Evolutionary conservation across 2,329 filamentous ascomycete genomes (phyloP), one percentile per base, ranked within the genome.

Genomic region (Septoria linicola): DNA sequence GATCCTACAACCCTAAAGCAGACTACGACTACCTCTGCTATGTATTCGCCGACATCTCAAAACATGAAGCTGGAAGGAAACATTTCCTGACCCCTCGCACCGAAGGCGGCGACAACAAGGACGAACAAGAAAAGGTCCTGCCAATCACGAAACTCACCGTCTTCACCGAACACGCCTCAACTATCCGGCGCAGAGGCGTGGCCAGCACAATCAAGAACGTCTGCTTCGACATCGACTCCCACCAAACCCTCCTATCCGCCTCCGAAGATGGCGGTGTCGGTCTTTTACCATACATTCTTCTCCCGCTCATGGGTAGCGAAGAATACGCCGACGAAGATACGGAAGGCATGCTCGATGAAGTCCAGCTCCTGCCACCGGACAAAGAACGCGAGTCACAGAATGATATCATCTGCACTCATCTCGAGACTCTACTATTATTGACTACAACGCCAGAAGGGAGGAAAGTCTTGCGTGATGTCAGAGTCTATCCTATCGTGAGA

Each of bases 181-280:
- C 86, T 21, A 83, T 96, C 47, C 82, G 93, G 51, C 80, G 93
- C 48, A 89, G 89, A 63, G 93, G 93, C n/a, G 91, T 96, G n/a
- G 92, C 92, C 6, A 90, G 85, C 54, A 93, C 89, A 8, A 89
- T 99, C 68, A 97, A 97, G 71, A 99, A 99, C 66, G 83, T 88
- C 23, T 84, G 89, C 5, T 97, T 99, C 66, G 87, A 95, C 63
- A 72, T 92, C 4, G 72, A 81, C 2, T 80, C 85, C 0, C 92
- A 97, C 63, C 75, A 27, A 7, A 53, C 32, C 10, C 84, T 96
- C 46, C 72, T 96, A 39, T 78, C 70, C 2, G 63, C 69, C 8
- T 64, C 70, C 3, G 61, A 80, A 0, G 83, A 87, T 44, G 80
- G 84, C 14, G 83, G 84, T 32, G 83, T 91, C 42, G 86, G 95